phyloP scores from a whole-genome alignment of 495 filamentous ascomycete species.

The Pseudoneurospora amorphoporcata region DNA sequence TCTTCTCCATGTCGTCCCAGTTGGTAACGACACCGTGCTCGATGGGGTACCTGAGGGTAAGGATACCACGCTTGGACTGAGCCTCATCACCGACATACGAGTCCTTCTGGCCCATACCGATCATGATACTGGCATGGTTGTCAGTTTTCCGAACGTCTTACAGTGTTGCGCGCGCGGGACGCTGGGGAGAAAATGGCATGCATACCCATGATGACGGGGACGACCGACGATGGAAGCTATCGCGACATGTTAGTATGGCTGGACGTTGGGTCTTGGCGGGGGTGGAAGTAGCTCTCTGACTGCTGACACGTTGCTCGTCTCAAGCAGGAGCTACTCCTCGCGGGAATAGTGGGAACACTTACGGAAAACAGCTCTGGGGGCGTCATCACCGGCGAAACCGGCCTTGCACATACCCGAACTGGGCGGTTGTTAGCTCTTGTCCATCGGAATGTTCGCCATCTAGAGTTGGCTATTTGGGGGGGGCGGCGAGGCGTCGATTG shows the following conservation, averaged over 20 bases:
- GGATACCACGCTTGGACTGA: conserved; percentile 98
- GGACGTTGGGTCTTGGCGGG: not conserved
- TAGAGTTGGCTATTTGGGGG: not conserved
- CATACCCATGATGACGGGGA: conserved; percentile 99
- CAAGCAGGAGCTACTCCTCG: conserved; percentile 6
- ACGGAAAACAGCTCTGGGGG: conserved; percentile 99
- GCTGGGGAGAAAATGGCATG: conserved; percentile 5
- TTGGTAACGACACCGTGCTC: conserved; percentile 99
- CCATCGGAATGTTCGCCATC: conserved; percentile 4
- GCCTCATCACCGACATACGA: conserved; percentile 99
- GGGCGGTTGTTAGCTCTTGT: conserved; percentile 39
- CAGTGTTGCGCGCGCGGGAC: not conserved
- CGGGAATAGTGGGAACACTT: conserved; percentile 49
- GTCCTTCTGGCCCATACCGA: conserved; percentile 99
- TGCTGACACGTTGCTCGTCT: not conserved
- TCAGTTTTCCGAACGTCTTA: conserved; percentile 9
- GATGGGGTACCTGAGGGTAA: conserved; percentile 97
- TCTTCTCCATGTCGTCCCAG: conserved; percentile 99
- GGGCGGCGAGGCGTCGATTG: conserved; percentile 3
- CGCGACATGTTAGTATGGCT: conserved; percentile 13
- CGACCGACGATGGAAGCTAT: conserved; percentile 97
- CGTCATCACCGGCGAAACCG: conserved; percentile 99
- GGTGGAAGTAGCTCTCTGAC: not conserved
- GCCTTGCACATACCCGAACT: conserved; percentile 99
- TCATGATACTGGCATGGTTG: conserved; percentile 77